phyloP scores from a whole-genome alignment of 441 rosid genomes.

The Populus hybrid region DNA sequence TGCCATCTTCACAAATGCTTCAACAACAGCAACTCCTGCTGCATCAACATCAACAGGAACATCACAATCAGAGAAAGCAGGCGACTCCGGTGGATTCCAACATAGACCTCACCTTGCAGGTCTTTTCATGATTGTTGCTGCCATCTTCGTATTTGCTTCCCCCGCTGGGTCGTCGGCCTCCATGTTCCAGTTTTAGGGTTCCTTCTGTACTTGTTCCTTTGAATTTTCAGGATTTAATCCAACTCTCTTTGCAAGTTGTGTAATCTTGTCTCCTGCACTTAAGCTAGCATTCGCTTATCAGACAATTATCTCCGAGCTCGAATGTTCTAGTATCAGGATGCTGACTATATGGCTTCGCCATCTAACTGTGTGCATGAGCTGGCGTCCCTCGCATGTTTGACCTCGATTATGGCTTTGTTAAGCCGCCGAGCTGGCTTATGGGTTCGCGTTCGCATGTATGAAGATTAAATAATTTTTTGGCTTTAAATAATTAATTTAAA shows the following conservation, averaged over 20 bases:
- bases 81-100: slow-evolving; percentile 7
- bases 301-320: too few relatives aligned
- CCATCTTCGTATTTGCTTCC: slow-evolving; percentile 23
- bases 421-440: too few relatives aligned
- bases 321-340: background rate
- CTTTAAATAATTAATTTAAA: too few relatives aligned
- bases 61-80: slow-evolving; percentile 13
- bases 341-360: background rate
- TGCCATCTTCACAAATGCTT: slow-evolving; percentile 50
- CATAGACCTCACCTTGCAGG: slow-evolving; percentile 10
- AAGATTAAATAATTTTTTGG: too few relatives aligned
- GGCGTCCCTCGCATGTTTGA: background rate
- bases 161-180: slow-evolving; percentile 22
- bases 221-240: background rate
- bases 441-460: too few relatives aligned
- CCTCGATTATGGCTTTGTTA: too few relatives aligned
- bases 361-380: background rate
- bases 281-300: background rate
- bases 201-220: background rate
- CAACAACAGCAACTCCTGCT: slow-evolving; percentile 33
- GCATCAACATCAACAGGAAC: slow-evolving; percentile 23
- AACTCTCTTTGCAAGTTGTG: background rate
- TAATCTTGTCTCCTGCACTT: background rate
- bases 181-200: background rate
- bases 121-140: slow-evolving; percentile 19